These are phyloP conservation scores for Lentinula sp. DNA, from an alignment of 768 basidiomycete genomes.

Conservation along the genomic window DNA sequence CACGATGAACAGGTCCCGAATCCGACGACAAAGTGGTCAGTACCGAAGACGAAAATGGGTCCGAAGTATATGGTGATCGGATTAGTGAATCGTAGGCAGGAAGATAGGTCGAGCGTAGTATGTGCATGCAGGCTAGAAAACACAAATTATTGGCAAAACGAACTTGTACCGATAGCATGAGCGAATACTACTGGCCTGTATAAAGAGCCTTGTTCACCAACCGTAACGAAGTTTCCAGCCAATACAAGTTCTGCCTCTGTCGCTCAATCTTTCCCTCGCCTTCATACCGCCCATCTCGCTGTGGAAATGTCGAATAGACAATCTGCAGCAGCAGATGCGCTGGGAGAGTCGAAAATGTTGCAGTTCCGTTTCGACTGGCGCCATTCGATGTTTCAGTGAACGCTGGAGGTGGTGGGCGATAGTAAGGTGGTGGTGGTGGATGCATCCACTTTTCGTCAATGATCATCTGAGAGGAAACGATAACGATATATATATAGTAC, in stretches of 20 bases:
- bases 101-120: constrained; percentile 72
- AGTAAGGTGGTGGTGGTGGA: constrained; percentile 5
- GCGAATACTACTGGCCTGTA: constrained; percentile 18
- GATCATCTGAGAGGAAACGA: constrained; percentile 3
- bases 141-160: neutral
- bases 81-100: constrained; percentile 58
- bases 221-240: constrained; percentile 59
- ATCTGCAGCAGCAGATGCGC: constrained; percentile 64
- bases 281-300: constrained; percentile 26
- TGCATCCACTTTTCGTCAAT: constrained; percentile 8
- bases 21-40: constrained; percentile 10
- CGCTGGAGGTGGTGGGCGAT: neutral
- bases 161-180: neutral
- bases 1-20: constrained; percentile 51
- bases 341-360: constrained; percentile 34
- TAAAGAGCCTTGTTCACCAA: constrained; percentile 65
- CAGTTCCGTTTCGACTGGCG: neutral
- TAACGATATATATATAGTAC: neutral
- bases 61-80: constrained; percentile 64
- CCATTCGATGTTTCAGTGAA: neutral
- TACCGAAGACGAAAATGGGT: constrained; percentile 47
- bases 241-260: constrained; percentile 65
- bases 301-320: constrained; percentile 61
- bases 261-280: constrained; percentile 36
- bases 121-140: constrained; percentile 63